Base-by-base conservation (phyloP, 768 basidiomycete genomes). In the Royoungia palumana region DNA sequence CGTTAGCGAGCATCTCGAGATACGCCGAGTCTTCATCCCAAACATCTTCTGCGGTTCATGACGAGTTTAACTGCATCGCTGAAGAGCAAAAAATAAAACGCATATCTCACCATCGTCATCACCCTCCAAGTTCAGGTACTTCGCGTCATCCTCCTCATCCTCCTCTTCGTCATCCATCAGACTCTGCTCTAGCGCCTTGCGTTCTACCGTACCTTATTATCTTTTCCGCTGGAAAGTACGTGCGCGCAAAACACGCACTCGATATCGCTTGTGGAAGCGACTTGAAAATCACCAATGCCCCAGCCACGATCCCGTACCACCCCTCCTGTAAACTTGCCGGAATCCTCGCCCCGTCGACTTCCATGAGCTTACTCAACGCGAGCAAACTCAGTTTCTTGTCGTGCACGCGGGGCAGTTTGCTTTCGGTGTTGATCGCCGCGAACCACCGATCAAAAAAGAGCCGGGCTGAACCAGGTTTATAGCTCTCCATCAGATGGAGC, bases 21-120 rank as follows among this genome's bases (percentile, higher is more conserved):
- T 93, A 94, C 7, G 86, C 88, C 8, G 89, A 90, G 57, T 92
- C 89, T 50, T 89, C 85, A 59, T 94, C 91, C 83, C 87, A 92
- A 14, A 93, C 89, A 65, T 94, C 92, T 62, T 89, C 90, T 83
- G 56, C 52, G 32, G 17, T 2, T n/a, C n/a, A 39, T 14, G 17
- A 53, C 14, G 54, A 19, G 38, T 24, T 36, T 32, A 17, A 25
- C 3, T 27, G 6, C 4, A 27, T 42, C 22, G 11, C 13, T 27
- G 28, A 25, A 17, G 35, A 24, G n/a, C 12, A 17, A 30, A n/a
- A 5, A 30, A 35, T 21, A 20, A 17, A 25, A 6, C 7, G 10
- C 56, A 6, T 8, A 12, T 57, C 71, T 50, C 47, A 77, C 82
- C 81, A 59, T 85, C 85, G 16, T 69, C 67, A 37, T 87, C 85